Conservation (phyloP, 192 early-diverging fungal species). For the Rhizoclosmatium globosum region DNA sequence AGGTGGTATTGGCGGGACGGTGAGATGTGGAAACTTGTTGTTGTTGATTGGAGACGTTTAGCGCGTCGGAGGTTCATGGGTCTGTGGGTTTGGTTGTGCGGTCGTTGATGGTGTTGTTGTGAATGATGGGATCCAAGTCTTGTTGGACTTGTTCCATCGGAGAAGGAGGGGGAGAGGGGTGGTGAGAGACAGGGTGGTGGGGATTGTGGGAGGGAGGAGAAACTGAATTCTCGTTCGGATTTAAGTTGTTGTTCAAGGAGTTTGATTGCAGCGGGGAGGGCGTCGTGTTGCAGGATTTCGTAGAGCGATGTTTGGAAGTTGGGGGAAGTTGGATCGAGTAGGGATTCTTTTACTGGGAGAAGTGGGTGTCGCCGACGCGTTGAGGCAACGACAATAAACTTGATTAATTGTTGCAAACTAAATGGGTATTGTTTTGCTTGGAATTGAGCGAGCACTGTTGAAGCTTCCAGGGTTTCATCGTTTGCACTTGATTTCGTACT, state of each 20-base stretch:
- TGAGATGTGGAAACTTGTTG: slow-evolving; percentile 6
- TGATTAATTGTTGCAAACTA: too few relatives aligned
- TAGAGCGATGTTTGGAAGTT: neutral
- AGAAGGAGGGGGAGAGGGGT: too few relatives aligned
- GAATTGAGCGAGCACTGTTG: too few relatives aligned
- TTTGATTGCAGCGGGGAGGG: neutral
- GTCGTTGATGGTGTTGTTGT: neutral
- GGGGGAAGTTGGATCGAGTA: neutral
- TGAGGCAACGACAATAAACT: too few relatives aligned
- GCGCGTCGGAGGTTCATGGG: neutral
- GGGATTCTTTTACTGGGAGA: neutral
- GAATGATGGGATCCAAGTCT: too few relatives aligned
- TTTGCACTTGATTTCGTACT: too few relatives aligned
- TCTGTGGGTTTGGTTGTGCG: neutral
- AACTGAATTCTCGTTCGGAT: too few relatives aligned
- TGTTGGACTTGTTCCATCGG: too few relatives aligned
- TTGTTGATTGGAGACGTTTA: neutral
- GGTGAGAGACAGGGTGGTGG: too few relatives aligned
- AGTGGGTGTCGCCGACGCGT: neutral
- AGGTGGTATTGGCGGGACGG: neutral
- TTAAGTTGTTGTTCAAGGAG: neutral
- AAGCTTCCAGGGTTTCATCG: too few relatives aligned
- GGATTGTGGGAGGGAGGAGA: too few relatives aligned
- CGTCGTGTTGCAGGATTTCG: slow-evolving; percentile 1
- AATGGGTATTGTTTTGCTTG: too few relatives aligned